Conservation (phyloP, 805 yeast genomes). For the Pichia insulana region DNA sequence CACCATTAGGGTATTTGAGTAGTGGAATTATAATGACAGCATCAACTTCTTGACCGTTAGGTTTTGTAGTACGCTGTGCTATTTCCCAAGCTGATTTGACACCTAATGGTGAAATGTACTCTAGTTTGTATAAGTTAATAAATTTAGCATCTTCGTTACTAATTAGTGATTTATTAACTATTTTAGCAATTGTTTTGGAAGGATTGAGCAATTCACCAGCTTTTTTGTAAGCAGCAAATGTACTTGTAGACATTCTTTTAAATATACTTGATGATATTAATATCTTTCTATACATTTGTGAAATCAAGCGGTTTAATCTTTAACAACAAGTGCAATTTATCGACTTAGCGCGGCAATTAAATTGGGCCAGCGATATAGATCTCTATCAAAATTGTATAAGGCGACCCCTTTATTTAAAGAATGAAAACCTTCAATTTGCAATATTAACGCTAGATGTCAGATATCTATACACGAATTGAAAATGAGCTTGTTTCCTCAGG, state of each 20-base stretch:
- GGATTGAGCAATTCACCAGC: conserved; percentile 15
- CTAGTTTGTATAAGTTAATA: conserved; percentile 58
- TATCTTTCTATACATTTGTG: too few species aligned
- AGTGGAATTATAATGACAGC: conserved; percentile 89
- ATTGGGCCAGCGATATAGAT: too few species aligned
- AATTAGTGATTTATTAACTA: conserved; percentile 26
- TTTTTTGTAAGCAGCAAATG: conserved; percentile 1
- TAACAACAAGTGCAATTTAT: too few species aligned
- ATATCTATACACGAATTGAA: conserved; percentile 45
- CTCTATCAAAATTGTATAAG: too few species aligned
- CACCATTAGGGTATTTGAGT: conserved; percentile 28
- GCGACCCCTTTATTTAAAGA: too few species aligned
- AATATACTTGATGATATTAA: neutral
- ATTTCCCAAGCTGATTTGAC: conserved; percentile 77
- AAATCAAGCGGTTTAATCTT: too few species aligned
- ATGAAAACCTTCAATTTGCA: too few species aligned
- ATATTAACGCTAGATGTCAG: conserved; percentile 25
- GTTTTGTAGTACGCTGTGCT: conserved; percentile 73
- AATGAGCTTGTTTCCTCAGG: conserved; percentile 68
- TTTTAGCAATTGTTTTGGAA: conserved; percentile 21
- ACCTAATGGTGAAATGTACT: conserved; percentile 69
- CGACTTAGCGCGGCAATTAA: too few species aligned
- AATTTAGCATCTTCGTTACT: conserved; percentile 45
- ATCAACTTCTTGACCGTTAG: conserved; percentile 55
- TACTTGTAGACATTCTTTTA: conserved; percentile 5